Percentiles rank a stretch among this genome's conserved stretches.
Conservation (phyloP, 768 basidiomycete genomes). For the Hericium rajendrae region DNA sequence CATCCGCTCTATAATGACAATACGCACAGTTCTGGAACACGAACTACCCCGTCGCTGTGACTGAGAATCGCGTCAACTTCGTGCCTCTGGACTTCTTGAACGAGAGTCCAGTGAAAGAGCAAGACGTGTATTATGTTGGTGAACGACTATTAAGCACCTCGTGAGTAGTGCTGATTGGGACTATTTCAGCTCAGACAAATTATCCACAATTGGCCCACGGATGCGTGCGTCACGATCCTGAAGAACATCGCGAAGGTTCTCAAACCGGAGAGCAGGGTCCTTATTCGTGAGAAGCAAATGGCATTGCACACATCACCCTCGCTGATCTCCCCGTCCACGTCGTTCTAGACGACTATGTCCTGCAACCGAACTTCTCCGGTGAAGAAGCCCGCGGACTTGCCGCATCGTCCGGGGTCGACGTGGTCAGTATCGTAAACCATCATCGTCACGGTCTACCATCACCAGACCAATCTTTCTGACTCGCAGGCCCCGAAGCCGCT, state of each 20-base stretch:
- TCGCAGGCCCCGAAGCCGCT: neutral
- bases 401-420: neutral
- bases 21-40: neutral
- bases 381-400: too few relatives aligned
- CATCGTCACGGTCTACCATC: too few relatives aligned
- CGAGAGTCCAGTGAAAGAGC: conserved; percentile 13
- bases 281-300: conserved; percentile 21
- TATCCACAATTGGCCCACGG: conserved; percentile 29
- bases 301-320: too few relatives aligned
- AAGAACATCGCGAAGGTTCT: conserved; percentile 21
- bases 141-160: too few relatives aligned
- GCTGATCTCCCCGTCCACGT: too few relatives aligned
- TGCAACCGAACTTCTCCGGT: neutral
- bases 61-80: neutral
- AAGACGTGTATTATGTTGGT: neutral
- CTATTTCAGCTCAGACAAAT: conserved; percentile 7
- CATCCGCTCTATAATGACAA: neutral
- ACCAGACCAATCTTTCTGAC: too few relatives aligned
- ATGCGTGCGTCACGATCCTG: conserved; percentile 23
- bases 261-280: conserved; percentile 20
- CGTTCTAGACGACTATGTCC: neutral
- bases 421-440: neutral
- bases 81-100: conserved; percentile 12
- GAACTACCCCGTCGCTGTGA: neutral
- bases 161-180: neutral